phyloP scores from a whole-genome alignment of 371 early-diverging fungal species.

The Syncephalastrum monosporum region DNA sequence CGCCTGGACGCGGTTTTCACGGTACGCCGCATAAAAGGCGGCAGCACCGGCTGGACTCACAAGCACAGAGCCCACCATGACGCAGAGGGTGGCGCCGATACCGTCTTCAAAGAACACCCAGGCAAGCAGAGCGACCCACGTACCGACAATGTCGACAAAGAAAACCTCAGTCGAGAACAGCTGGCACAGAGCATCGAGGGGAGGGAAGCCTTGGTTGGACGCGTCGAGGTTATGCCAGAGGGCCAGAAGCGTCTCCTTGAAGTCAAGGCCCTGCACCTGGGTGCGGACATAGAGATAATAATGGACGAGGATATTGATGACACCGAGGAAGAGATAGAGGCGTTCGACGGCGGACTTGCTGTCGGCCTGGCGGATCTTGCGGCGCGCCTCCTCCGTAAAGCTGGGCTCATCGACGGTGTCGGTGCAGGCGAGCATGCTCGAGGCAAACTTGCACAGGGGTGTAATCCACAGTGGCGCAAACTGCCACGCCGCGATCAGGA shows the following conservation, averaged over 20 bases:
- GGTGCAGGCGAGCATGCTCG: not conserved
- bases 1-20: conserved; percentile 13
- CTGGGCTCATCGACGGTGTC: conserved; percentile 11
- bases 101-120: conserved; percentile 15
- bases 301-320: conserved; percentile 10
- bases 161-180: conserved; percentile 11
- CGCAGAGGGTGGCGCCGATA: not conserved
- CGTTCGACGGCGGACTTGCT: conserved; percentile 16
- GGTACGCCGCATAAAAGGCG: conserved; percentile 12
- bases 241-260: conserved; percentile 6
- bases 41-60: conserved; percentile 18
- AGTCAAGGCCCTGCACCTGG: conserved; percentile 4
- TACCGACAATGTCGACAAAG: conserved; percentile 3
- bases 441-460: not conserved
- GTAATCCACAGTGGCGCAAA: conserved; percentile 10
- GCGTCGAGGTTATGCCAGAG: not conserved
- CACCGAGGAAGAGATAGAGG: conserved; percentile 14
- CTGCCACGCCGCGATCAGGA: conserved; percentile 12
- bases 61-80: conserved; percentile 4
- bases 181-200: conserved; percentile 5
- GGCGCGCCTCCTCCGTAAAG: conserved; percentile 9
- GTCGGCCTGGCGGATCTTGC: conserved; percentile 9
- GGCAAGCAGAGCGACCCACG: not conserved
- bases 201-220: not conserved
- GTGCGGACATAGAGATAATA: conserved; percentile 15